phyloP scores from a whole-genome alignment of 352 stramenopile species.

The Phytophthora chlamydospora region DNA sequence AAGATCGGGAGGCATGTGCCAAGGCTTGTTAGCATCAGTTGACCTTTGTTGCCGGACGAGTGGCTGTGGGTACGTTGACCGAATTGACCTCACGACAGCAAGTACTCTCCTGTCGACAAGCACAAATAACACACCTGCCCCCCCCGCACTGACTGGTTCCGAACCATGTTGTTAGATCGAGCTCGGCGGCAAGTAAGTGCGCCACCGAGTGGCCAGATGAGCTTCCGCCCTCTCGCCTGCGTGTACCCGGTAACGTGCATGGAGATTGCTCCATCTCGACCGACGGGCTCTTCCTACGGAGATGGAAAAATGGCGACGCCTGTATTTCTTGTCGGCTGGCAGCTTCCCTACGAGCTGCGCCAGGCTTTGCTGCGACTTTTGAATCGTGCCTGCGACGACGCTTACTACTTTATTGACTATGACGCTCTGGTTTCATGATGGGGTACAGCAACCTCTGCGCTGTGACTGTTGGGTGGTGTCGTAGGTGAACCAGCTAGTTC shows the following conservation, averaged over 20 bases:
- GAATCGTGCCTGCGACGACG: conserved; percentile 10
- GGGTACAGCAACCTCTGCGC: conserved; percentile 17
- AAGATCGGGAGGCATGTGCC: too few relatives aligned
- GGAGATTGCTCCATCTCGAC: background rate
- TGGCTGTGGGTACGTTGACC: too few relatives aligned
- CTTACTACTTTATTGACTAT: conserved; percentile 26
- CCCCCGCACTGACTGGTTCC: conserved; percentile 22
- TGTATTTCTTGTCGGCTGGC: conserved; percentile 23
- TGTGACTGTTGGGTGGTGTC: conserved; percentile 5
- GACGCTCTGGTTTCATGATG: conserved; percentile 15
- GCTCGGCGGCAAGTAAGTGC: conserved; percentile 8
- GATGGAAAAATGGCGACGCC: conserved; percentile 28
- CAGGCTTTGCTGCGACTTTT: conserved; percentile 14
- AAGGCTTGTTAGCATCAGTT: too few relatives aligned
- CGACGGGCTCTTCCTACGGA: conserved; percentile 1
- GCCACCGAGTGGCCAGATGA: conserved; percentile 1
- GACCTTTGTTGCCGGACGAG: too few relatives aligned
- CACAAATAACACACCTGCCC: background rate
- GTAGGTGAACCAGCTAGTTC: conserved; percentile 1
- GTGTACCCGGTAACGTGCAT: background rate
- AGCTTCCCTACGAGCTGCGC: conserved; percentile 36
- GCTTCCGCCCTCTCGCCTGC: conserved; percentile 12
- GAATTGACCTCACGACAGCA: too few relatives aligned
- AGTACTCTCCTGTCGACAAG: too few relatives aligned
- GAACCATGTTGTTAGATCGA: conserved; percentile 22